Percentiles rank a stretch among this genome's conserved stretches.
Conservation (phyloP, 2,329 filamentous ascomycete species). For the Aureobasidium sp. region DNA sequence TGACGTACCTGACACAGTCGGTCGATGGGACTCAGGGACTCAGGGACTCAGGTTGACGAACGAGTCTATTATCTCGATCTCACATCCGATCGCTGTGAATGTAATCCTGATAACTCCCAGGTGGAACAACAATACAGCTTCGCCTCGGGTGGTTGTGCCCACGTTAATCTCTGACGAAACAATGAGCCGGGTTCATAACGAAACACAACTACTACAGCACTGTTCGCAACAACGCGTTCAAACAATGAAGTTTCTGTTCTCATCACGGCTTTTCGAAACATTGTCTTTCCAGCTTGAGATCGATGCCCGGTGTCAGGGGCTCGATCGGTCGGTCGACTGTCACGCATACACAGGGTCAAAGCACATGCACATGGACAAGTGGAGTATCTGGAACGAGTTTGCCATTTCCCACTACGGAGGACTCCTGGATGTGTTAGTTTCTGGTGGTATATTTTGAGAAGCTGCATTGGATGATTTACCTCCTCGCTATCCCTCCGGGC, state of each 20-base stretch:
- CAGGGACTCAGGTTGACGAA: neutral
- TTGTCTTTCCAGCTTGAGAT: neutral
- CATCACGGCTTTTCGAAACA: neutral
- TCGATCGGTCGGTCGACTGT: neutral
- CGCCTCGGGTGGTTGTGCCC: no score
- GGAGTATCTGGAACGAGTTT: neutral
- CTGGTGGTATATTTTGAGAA: neutral
- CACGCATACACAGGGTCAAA: neutral
- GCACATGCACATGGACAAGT: neutral
- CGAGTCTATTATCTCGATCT: neutral
- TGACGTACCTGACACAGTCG: neutral
- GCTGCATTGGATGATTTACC: neutral
- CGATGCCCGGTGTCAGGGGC: neutral
- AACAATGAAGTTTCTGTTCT: neutral
- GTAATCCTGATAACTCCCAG: neutral
- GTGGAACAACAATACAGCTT: neutral
- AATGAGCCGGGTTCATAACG: neutral
- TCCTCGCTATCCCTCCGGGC: neutral
- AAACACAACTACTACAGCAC: neutral
- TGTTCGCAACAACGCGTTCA: neutral
- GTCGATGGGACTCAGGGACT: neutral
- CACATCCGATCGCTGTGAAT: neutral
- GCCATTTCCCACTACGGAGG: neutral
- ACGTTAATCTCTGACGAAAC: no score
- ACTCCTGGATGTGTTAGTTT: neutral